Evolutionary conservation across 768 basidiomycete genomes (phyloP), one percentile per base, ranked within the genome.

Genomic region (Leccinellum luteum): DNA sequence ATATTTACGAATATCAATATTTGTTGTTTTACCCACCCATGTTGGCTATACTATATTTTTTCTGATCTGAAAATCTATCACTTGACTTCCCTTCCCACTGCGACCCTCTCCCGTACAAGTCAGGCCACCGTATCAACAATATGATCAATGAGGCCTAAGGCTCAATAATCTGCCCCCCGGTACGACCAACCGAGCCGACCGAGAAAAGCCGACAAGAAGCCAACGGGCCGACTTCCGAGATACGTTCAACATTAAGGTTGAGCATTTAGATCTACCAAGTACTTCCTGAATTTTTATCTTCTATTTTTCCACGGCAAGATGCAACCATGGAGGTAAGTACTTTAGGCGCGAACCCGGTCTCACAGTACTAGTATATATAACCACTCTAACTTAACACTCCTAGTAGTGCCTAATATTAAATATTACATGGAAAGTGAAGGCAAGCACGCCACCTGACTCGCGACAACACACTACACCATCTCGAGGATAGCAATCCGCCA

Each of bases 401-500:
- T 38, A 38, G 17, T 38, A 8, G 15, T 15, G 15, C 15, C 15
- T 35, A 35, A 35, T 34, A 6, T 17, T 17, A 38, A 15, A 38
- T 9, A 38, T 8, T 17, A 17, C 17, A 38, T 38, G 35, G 35
- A 38, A 38, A 38, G 17, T 7, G 15, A 38, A 38, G 17, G 17
- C 17, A 38, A 17, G 35, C 35, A 38, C 17, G 3, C 35, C 35
- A 38, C 17, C 35, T 17, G 17, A 38, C 3, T 38, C 17, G 3
- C 35, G 35, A 17, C 35, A 38, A 34, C 34, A 34, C 17, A 38
- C 43, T 68, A 69, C 45, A 70, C 64, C 58, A 70, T 66, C 43
- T 68, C 60, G 15, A 69, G 44, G 15, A 71, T 61, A 14, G 66
- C 62, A 13, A 73, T 52, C 3, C 48, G 61, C 65, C 61, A 66